Evolutionary conservation across 306 rosid species (phyloP), one percentile per base, ranked within the genome.

Genomic region (Nissolia schottii): DNA sequence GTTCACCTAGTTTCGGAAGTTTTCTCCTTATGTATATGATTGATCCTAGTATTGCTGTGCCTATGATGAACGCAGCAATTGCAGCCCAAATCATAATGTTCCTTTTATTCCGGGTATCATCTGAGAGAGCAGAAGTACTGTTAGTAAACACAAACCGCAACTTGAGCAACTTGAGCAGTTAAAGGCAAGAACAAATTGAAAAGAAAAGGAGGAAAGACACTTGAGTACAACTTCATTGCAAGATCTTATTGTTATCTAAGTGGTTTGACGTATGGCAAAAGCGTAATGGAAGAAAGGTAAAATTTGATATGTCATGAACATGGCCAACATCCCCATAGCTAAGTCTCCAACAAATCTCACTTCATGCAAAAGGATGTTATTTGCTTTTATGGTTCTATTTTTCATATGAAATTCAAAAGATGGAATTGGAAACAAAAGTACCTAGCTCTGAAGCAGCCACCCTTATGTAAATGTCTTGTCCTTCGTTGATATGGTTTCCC

Each of bases 391-490:
- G 4, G 15, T 12, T 40, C 46, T 5, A 40, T 40, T n/a, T 12
- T 40, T 40, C 46, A 40, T 11, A 2, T 3, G 46, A 40, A 12
- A 40, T 11, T 40, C 16, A 40, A 40, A 40, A n/a, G 49, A 43
- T 14, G 11, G 49, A 3, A 14, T 43, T 14, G 49, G 49, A 43
- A 43, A 1, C n/a, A 14, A 14, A 14, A 14, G 16, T 24, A 24
- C 35, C 34, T 12, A 11, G 3, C 9, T 54, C 77, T 7, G 77
- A 71, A 71, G 68, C 77, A 58, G 58, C 53, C 20, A 61, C n/a
- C 24, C 50, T 37, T n/a, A 59, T 8, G 60, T 28, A 31, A 59
- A 72, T 59, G 1, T 72, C 77, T 59, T 72, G 77, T 6, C 60
- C 69, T 34, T 2, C 28, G n/a, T n/a, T n/a, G n/a, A 5, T 37